These are phyloP conservation scores for Clavispora asparagi DNA, from an alignment of 805 yeast genomes.

Conservation along the genomic window DNA sequence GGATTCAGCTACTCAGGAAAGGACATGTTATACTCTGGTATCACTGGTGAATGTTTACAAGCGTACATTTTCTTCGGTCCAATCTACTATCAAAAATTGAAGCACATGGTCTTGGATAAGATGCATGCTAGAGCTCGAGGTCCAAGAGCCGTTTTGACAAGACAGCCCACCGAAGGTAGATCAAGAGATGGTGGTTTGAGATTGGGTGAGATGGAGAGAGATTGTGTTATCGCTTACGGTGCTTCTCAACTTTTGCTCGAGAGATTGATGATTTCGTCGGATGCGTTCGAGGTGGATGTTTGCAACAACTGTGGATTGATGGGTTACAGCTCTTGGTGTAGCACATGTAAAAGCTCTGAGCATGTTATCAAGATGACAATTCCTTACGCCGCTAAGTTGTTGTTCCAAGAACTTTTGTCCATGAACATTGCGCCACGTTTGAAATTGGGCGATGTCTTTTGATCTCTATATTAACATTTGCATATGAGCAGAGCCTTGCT, in stretches of 20 bases:
- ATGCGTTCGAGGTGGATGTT: constrained; percentile 95
- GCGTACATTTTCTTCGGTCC: constrained; percentile 99
- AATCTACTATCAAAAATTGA: constrained; percentile 93
- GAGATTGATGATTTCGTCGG: constrained; percentile 93
- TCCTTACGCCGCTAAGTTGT: constrained; percentile 96
- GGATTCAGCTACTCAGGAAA: constrained; percentile 96
- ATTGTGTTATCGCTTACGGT: constrained; percentile 98
- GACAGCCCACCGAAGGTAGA: constrained; percentile 99
- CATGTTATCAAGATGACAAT: constrained; percentile 87
- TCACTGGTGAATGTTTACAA: constrained; percentile 94
- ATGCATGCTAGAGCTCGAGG: constrained; percentile 99
- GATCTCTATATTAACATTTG: constrained; percentile 2
- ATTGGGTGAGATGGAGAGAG: constrained; percentile 99
- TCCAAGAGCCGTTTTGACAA: constrained; percentile 94
- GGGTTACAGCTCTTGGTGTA: constrained; percentile 98
- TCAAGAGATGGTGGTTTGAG: constrained; percentile 98
- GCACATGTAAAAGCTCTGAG: constrained; percentile 89
- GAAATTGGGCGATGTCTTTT: constrained; percentile 82
- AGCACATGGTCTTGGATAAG: constrained; percentile 98
- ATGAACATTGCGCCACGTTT: constrained; percentile 98
- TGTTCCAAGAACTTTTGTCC: constrained; percentile 95
- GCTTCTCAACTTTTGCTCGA: constrained; percentile 52
- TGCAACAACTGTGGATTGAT: constrained; percentile 92
- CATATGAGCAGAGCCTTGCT: constrained; percentile 1
- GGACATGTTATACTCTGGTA: constrained; percentile 95